phyloP scores from a whole-genome alignment of 2,329 filamentous ascomycete species.

The Talaromyces atroroseus region DNA sequence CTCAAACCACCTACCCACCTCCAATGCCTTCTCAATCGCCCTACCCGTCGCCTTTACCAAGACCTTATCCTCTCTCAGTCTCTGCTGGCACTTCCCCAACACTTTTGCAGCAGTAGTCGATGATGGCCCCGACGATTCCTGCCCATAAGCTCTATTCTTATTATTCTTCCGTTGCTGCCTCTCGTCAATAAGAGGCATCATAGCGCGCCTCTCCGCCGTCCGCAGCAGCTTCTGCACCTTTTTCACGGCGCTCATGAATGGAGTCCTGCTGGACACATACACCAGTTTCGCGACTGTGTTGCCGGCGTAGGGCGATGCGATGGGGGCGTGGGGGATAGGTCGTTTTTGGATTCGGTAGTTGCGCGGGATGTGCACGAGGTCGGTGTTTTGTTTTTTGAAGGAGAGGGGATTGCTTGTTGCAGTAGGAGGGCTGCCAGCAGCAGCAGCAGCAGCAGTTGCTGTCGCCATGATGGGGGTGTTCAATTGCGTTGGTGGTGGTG shows the following conservation, averaged over 20 bases:
- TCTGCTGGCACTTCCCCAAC: constrained; percentile 31
- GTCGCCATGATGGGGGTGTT: constrained; percentile 2
- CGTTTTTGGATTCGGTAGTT: constrained; percentile 45
- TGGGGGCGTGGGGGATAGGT: constrained; percentile 52
- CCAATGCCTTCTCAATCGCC: constrained; percentile 54
- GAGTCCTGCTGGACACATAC: constrained; percentile 51
- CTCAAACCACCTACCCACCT: constrained; percentile 52
- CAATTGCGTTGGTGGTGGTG: too few relatives aligned
- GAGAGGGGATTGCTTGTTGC: neutral
- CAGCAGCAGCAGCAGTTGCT: neutral
- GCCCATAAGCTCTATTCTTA: neutral
- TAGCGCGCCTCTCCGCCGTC: constrained; percentile 48
- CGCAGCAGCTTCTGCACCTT: constrained; percentile 53
- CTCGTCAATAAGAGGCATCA: constrained; percentile 22
- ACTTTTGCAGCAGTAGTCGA: neutral
- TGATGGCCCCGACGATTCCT: neutral
- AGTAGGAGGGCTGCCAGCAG: neutral
- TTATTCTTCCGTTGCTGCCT: neutral
- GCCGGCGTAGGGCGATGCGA: constrained; percentile 50
- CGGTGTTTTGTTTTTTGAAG: constrained; percentile 7
- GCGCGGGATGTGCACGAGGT: constrained; percentile 8
- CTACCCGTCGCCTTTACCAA: constrained; percentile 56
- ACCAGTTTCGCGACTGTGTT: constrained; percentile 47
- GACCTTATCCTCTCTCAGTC: constrained; percentile 44
- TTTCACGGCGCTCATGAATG: constrained; percentile 56